Conservation (phyloP, 768 basidiomycete species). For the Tulasnella sp. region DNA sequence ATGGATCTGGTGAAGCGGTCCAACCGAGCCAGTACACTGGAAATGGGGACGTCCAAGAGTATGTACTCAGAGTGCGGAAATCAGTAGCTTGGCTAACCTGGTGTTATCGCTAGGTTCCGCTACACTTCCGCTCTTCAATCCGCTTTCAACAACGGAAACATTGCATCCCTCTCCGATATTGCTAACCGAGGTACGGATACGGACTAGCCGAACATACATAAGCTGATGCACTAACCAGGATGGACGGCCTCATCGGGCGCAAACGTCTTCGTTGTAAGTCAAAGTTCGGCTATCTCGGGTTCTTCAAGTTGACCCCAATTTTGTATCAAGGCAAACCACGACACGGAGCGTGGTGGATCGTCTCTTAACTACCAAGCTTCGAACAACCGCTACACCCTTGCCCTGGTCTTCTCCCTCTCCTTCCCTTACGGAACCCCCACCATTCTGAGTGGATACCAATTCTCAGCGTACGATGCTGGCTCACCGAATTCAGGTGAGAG, state of each 20-base stretch:
- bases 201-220: background rate
- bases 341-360: slow-evolving; percentile 62
- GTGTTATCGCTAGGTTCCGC: slow-evolving; percentile 44
- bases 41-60: slow-evolving; percentile 65
- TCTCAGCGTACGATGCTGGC: slow-evolving; percentile 46
- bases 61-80: slow-evolving; percentile 13
- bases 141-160: slow-evolving; percentile 51
- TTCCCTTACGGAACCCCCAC: slow-evolving; percentile 62
- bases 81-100: background rate
- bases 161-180: slow-evolving; percentile 45
- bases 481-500: slow-evolving; percentile 53
- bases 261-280: slow-evolving; percentile 53
- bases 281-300: background rate
- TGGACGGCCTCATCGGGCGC: slow-evolving; percentile 54
- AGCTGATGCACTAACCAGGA: slow-evolving; percentile 37
- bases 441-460: slow-evolving; percentile 54
- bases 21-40: slow-evolving; percentile 54
- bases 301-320: background rate
- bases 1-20: slow-evolving; percentile 49
- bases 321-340: slow-evolving; percentile 50
- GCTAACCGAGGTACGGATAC: slow-evolving; percentile 42
- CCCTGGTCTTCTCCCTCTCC: slow-evolving; percentile 57
- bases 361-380: slow-evolving; percentile 59
- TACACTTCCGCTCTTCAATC: slow-evolving; percentile 52
- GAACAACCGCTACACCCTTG: slow-evolving; percentile 60